Evolutionary conservation across 495 filamentous ascomycete species (phyloP), one percentile per base, ranked within the genome.

Genomic region (Annulohypoxylon stygium): DNA sequence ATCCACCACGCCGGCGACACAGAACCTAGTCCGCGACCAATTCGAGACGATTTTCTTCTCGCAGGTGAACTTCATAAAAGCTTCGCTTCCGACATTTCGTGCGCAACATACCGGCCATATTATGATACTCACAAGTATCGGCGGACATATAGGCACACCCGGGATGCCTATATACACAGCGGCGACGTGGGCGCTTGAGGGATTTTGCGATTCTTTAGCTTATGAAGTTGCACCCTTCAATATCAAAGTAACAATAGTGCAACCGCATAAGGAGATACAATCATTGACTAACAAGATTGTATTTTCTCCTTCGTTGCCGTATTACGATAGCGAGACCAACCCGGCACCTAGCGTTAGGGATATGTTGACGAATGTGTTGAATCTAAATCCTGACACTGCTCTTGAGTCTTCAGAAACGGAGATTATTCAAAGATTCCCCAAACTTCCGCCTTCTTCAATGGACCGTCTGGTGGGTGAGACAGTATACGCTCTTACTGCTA

Each of bases 181-280:
- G 50, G 90, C 93, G 25, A 93, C 93, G 45, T 97, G 97, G 94
- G 96, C 95, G 7, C 88, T 98, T 5, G 96, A 99, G 81, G 96
- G 96, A n/a, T 97, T 96, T 80, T 97, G 94, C 81, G 95, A 97
- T 88, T 96, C 93, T 54, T 85, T 99, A 10, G 95, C 95, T 0
- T 99, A 97, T 83, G 96, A 99, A 81, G 92, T 99, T 61, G 96
- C 96, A 0, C 96, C 96, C 1, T 98, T 98, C 86, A 97, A 97
- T 80, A 89, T 98, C 85, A 97, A 95, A 80, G 88, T 98, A 75
- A 97, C 93, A 41, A 95, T 99, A 75, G 89, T 99, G 48, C 96
- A 99, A 83, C 93, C 95, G 65, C 87, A 88, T 76, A 87, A 89
- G 79, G 94, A 97, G 82, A 92, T 97, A 71, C 87, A 88, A 75